Conservation (phyloP, 2,329 filamentous ascomycete species). For the Pseudogymnoascus destructans region DNA sequence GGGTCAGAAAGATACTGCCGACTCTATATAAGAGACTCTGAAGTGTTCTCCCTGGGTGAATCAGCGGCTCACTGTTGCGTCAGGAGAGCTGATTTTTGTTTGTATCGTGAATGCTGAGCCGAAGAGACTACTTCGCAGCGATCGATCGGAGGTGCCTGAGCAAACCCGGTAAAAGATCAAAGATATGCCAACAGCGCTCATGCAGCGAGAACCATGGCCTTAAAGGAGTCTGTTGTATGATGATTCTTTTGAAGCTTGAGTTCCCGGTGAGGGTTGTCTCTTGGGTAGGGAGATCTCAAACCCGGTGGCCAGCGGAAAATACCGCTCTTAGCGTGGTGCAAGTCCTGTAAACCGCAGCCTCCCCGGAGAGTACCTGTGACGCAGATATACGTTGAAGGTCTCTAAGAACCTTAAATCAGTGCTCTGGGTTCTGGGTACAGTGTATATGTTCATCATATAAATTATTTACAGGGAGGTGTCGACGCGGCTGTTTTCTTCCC, state of each 20-base stretch:
- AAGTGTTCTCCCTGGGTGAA: neutral
- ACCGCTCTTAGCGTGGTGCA: slow-evolving; percentile 8
- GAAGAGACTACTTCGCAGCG: neutral
- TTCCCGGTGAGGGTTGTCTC: slow-evolving; percentile 6
- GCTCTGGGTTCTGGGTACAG: neutral
- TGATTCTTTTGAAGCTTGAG: slow-evolving; percentile 8
- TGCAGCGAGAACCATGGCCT: slow-evolving; percentile 5
- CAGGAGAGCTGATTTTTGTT: slow-evolving; percentile 7
- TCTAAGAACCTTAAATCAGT: neutral
- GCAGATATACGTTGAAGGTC: neutral
- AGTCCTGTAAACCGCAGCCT: neutral
- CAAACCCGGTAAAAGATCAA: slow-evolving; percentile 4
- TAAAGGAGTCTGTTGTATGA: neutral
- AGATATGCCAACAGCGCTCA: slow-evolving; percentile 1
- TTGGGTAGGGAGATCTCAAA: slow-evolving; percentile 10
- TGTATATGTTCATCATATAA: neutral
- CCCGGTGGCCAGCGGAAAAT: slow-evolving; percentile 7
- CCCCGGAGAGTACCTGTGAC: neutral
- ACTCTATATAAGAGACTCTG: neutral
- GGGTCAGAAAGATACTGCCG: neutral
- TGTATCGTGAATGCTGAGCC: slow-evolving; percentile 2
- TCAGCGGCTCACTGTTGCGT: slow-evolving; percentile 5
- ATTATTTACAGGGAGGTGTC: neutral
- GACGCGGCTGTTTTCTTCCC: neutral
- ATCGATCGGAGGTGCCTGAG: neutral